These are phyloP conservation scores for Mrakia hoshinonis DNA, from an alignment of 768 basidiomycete genomes.

Conservation along the genomic window DNA sequence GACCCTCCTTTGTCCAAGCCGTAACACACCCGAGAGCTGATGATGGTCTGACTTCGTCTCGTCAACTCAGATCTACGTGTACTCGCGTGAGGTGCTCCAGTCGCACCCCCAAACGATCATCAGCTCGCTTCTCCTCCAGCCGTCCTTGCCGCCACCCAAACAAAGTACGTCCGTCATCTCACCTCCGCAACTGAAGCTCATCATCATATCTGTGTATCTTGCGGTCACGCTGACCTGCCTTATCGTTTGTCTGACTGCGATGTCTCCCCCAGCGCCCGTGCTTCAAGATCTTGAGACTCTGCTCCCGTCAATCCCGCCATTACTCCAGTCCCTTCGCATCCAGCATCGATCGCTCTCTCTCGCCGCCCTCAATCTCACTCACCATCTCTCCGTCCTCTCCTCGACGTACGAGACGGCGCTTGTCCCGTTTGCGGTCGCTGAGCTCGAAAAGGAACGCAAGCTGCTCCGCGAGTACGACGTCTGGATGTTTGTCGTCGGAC, in stretches of 20 bases:
- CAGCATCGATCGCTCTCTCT: background rate
- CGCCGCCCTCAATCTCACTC: background rate
- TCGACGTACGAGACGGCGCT: background rate
- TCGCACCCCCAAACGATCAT: background rate
- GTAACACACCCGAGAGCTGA: too few species aligned
- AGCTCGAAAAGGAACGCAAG: conserved; percentile 1
- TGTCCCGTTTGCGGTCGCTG: background rate
- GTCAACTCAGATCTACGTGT: conserved; percentile 14
- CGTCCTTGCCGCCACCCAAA: background rate
- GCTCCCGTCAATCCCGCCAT: background rate
- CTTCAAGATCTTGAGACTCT: background rate
- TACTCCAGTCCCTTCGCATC: background rate
- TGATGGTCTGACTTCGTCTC: background rate
- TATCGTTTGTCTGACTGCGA: too few species aligned
- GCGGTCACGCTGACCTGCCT: background rate
- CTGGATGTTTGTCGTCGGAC: conserved; percentile 7
- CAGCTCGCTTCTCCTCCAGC: background rate
- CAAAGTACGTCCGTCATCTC: background rate
- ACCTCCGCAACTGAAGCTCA: too few species aligned
- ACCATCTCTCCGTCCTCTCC: conserved; percentile 6
- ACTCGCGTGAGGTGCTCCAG: conserved; percentile 8
- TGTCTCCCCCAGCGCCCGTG: background rate
- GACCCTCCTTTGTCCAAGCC: too few species aligned
- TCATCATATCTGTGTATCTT: background rate
- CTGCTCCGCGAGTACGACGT: conserved; percentile 1